Percentiles rank a stretch among this genome's conserved stretches.
Evolutionary conservation across 148 eudicot species (phyloP).

Genomic region (Chenopodium quinoa): DNA sequence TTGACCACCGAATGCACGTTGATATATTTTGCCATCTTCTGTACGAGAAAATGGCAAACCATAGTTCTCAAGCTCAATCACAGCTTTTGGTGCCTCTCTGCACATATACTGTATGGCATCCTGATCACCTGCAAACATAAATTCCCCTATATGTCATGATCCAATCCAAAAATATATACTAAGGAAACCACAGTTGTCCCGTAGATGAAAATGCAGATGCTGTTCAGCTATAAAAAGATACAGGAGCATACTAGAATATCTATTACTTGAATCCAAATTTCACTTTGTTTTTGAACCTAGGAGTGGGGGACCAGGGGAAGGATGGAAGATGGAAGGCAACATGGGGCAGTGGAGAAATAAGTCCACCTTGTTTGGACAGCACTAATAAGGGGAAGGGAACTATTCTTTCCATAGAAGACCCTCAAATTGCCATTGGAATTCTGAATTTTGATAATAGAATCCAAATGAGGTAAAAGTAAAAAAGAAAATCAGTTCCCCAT

Average conservation of each 20-base stretch:
- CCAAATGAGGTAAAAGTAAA: too few relatives aligned
- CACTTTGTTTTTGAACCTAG: neutral
- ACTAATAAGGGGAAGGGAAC: neutral
- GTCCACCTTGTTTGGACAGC: neutral
- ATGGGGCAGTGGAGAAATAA: neutral
- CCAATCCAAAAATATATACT: neutral
- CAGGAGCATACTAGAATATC: too few relatives aligned
- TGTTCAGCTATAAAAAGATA: neutral
- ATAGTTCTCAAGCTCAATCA: conserved; percentile 97
- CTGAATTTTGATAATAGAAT: too few relatives aligned
- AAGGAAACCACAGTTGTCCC: neutral
- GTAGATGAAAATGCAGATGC: neutral
- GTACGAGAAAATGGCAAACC: conserved; percentile 97
- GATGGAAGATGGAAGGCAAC: neutral
- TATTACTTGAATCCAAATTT: neutral
- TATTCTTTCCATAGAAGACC: neutral
- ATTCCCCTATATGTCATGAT: neutral
- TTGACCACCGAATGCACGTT: conserved; percentile 99
- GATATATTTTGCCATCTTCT: conserved; percentile 98
- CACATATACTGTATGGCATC: conserved; percentile 99
- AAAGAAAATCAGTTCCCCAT: too few relatives aligned
- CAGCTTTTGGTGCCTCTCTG: conserved; percentile 99
- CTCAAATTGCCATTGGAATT: neutral
- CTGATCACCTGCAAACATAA: conserved; percentile 74
- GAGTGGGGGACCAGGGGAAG: neutral